Conservation (phyloP, 1,284 basidiomycete genomes). For the Ustanciosporium gigantosporum region DNA sequence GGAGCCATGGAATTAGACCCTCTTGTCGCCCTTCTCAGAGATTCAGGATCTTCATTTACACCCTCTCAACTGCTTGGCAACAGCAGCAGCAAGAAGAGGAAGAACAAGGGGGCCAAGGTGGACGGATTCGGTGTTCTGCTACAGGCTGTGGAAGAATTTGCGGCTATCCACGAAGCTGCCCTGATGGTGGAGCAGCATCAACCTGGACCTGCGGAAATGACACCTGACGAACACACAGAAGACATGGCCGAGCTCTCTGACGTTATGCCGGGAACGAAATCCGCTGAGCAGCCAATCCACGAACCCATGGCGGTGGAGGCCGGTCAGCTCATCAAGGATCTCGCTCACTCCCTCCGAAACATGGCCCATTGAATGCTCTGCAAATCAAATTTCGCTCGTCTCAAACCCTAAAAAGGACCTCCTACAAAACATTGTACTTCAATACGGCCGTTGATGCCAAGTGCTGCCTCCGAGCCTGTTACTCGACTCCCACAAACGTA, state of each 20-base stretch:
- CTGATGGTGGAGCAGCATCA: background rate
- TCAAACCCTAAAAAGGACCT: no score
- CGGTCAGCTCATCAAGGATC: constrained; percentile 34
- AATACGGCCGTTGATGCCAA: no score
- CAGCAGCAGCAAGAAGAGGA: no score
- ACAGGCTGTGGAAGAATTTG: constrained; percentile 38
- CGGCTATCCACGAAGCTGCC: constrained; percentile 19
- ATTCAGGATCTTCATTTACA: no score
- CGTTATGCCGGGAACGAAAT: no score
- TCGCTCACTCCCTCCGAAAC: constrained; percentile 16
- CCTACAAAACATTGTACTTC: no score
- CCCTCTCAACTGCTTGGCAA: no score
- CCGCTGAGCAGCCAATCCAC: background rate
- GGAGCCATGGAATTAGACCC: background rate
- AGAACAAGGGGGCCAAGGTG: background rate
- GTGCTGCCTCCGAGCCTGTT: no score
- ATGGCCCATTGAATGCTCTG: constrained; percentile 6
- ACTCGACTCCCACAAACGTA: no score
- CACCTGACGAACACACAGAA: background rate
- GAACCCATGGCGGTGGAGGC: constrained; percentile 68
- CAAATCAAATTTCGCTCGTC: no score
- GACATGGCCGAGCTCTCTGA: background rate
- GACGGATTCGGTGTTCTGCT: constrained; percentile 15
- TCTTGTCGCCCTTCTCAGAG: background rate
- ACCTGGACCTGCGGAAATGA: background rate